Base-by-base conservation (phyloP, 805 yeast genomes). In the Starmerella sirachaensis region DNA sequence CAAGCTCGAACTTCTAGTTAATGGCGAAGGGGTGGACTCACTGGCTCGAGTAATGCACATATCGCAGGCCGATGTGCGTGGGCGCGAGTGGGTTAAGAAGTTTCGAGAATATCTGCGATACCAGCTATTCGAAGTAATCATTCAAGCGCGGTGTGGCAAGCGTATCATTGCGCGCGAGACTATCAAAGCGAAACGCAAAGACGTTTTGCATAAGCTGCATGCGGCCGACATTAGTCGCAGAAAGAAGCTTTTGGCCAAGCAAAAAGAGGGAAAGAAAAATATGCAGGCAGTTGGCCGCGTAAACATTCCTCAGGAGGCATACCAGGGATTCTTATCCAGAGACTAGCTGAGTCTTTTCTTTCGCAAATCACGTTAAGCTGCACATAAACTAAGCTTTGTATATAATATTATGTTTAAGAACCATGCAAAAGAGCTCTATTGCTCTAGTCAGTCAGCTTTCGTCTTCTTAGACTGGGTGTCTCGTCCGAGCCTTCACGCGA, bases 201-300 rank as follows among this genome's bases (percentile, higher is more conserved):
- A 88, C 59, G 98, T 88, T n/a, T 66, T 91, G 38, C 94, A 91
- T 20, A 81, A 76, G 53, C 63, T 91, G 43, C 97, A 88, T 59
- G 98, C 97, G 0, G 76, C 94, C 14, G 98, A 88, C 63, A 72
- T 86, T 23, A 72, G 93, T 0, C 69, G 98, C 62, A 69, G 94
- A 45, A 85, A 85, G 65, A 88, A 88, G 60, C 67, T 88, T 48
- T 64, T 88, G 37, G 83, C 70, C 38, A 78, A 80, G 51, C 98
- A 88, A 54, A 88, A 86, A 58, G 94, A 83, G 54, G 98, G 98
- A 26, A 91, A 91, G 61, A 83, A 80, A 59, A 70, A 69, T 44
- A 68, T 88, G 78, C 78, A 79, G 58, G 66, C 79, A 12, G 67
- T 77, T 11, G 97, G 97, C 11, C 72, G 74, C 37, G 81, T 88